Evolutionary conservation across 2,329 filamentous ascomycete genomes (phyloP).

Genomic region (Penicillium sp.): DNA sequence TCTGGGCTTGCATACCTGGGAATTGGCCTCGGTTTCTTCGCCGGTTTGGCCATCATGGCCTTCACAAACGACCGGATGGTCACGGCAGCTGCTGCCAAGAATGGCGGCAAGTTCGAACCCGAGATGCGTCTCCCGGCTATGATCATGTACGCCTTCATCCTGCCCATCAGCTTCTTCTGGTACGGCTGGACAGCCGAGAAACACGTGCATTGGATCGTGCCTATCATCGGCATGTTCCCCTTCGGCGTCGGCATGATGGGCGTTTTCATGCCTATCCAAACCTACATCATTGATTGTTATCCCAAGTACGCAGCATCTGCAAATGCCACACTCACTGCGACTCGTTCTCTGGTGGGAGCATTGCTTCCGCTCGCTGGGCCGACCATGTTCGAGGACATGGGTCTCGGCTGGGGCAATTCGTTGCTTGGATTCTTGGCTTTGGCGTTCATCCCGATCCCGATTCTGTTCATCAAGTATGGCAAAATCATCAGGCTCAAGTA

Average conservation of each 20-base stretch:
- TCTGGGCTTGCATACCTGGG: conserved; percentile 49
- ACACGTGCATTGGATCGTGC: conserved; percentile 54
- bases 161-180: conserved; percentile 54
- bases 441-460: conserved; percentile 17
- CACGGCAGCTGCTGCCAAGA: conserved; percentile 24
- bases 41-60: conserved; percentile 35
- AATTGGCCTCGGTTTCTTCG: conserved; percentile 42
- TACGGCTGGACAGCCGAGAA: conserved; percentile 56
- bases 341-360: conserved; percentile 46
- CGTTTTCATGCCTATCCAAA: conserved; percentile 53
- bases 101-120: conserved; percentile 41
- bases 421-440: conserved; percentile 21
- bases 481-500: conserved; percentile 16
- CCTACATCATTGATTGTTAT: conserved; percentile 59
- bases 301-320: conserved; percentile 47
- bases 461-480: conserved; percentile 11
- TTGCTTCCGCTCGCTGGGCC: conserved; percentile 21
- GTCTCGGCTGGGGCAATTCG: conserved; percentile 23
- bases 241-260: conserved; percentile 53
- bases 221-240: conserved; percentile 55
- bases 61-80: conserved; percentile 31
- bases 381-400: conserved; percentile 14
- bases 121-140: conserved; percentile 53
- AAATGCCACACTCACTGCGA: conserved; percentile 53
- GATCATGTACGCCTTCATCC: conserved; percentile 51